Percentiles rank a stretch among this genome's conserved stretches.
Evolutionary conservation across 2,329 filamentous ascomycete genomes (phyloP).

Genomic region (Alternaria metachromatica): DNA sequence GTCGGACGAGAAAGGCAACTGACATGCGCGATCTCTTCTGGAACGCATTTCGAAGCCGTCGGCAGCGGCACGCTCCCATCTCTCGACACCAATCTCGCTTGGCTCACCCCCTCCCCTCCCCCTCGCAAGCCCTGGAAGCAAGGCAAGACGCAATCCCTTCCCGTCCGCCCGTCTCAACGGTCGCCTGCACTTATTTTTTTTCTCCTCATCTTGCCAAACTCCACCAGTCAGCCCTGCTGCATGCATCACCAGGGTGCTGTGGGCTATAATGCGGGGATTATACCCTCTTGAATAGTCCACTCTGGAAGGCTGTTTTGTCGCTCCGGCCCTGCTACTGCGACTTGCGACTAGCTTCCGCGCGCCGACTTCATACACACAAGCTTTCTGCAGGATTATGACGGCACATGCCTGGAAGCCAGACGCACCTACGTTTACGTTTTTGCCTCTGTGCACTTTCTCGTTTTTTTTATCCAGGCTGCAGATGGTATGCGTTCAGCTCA

Average conservation of each 20-base stretch:
- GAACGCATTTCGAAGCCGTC: conserved; percentile 20
- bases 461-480: conserved; percentile 26
- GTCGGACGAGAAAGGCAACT: neutral
- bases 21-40: conserved; percentile 15
- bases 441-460: conserved; percentile 8
- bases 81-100: conserved; percentile 21
- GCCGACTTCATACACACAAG: conserved; percentile 3
- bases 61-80: conserved; percentile 9
- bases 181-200: conserved; percentile 20
- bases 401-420: conserved; percentile 10
- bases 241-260: conserved; percentile 21
- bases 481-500: conserved; percentile 19
- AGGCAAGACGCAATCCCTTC: conserved; percentile 20
- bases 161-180: conserved; percentile 36
- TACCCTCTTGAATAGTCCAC: conserved; percentile 17
- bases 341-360: conserved; percentile 17
- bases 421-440: conserved; percentile 4
- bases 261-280: conserved; percentile 44
- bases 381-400: conserved; percentile 18
- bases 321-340: conserved; percentile 16
- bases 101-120: conserved; percentile 11
- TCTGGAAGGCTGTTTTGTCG: conserved; percentile 28
- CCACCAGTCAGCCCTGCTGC: conserved; percentile 18
- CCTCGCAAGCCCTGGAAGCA: neutral
- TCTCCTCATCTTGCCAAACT: conserved; percentile 4